Evolutionary conservation across 345 rosid species (phyloP).

Genomic region (Eucalyptus curtisii): DNA sequence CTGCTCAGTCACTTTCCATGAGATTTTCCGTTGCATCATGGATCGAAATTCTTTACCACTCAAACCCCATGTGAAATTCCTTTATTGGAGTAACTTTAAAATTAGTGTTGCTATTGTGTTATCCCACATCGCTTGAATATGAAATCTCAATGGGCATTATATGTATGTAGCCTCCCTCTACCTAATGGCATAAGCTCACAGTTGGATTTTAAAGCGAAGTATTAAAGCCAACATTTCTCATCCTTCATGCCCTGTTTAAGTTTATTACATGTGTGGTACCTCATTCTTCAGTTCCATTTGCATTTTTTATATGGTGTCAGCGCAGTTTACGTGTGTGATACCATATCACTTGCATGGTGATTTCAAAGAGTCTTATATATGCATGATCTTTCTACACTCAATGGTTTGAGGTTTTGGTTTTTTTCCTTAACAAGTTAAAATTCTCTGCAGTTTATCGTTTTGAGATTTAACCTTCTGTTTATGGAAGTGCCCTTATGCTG

Average conservation of each 20-base stretch:
- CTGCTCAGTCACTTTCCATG: not conserved
- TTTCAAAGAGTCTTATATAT: not conserved
- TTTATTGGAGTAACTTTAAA: not conserved
- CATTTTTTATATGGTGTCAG: not conserved
- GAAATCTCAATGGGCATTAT: not conserved
- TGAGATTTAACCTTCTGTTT: not conserved
- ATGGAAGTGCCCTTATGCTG: not conserved
- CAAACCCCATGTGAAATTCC: not conserved
- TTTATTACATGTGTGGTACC: not conserved
- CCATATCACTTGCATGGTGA: not conserved
- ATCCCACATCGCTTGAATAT: not conserved
- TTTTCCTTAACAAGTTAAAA: not conserved
- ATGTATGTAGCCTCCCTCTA: not conserved
- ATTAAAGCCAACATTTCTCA: not conserved
- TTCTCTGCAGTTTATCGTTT: not conserved
- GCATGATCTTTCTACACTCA: not conserved
- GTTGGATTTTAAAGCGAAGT: not conserved
- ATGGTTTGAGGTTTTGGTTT: not conserved
- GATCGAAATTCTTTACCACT: not conserved
- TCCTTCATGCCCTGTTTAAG: not conserved
- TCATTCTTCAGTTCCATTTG: not conserved
- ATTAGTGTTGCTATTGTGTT: not conserved
- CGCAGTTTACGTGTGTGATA: not conserved
- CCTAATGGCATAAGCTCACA: not conserved
- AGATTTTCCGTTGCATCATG: not conserved